Conservation (phyloP, 2,329 filamentous ascomycete genomes). For the Ophiostoma sp. region DNA sequence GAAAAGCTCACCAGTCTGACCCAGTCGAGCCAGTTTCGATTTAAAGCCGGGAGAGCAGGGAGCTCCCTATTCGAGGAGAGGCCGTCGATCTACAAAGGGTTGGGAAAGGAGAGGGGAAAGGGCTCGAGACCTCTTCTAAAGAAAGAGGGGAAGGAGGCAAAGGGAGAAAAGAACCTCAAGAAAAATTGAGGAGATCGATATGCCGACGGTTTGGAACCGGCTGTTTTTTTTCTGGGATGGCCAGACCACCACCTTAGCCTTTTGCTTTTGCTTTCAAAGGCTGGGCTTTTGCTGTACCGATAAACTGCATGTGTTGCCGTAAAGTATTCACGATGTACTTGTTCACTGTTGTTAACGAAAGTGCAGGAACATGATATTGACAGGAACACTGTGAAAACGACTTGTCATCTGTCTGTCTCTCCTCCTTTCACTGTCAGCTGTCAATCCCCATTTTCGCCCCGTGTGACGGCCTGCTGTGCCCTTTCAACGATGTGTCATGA, state of each 20-base stretch:
- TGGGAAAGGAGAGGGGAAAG: background rate
- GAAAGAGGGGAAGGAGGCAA: background rate
- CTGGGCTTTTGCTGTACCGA: background rate
- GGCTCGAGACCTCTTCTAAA: background rate
- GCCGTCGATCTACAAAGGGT: background rate
- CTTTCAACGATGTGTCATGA: background rate
- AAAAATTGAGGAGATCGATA: background rate
- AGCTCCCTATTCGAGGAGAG: constrained; percentile 19
- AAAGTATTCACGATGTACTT: background rate
- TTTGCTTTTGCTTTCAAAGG: background rate
- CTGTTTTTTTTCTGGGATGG: background rate
- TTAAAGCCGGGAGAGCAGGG: background rate
- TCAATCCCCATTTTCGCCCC: background rate
- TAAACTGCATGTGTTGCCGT: background rate
- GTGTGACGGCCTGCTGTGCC: constrained; percentile 2
- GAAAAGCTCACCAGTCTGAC: background rate
- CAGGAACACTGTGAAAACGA: background rate
- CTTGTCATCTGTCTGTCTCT: background rate
- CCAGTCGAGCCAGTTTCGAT: background rate
- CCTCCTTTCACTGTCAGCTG: background rate
- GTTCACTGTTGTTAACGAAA: background rate
- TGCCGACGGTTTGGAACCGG: background rate
- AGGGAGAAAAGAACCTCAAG: background rate
- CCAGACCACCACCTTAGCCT: background rate
- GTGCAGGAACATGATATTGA: background rate